Base-by-base conservation (phyloP, 306 rosid species). In the Vigna mungo region DNA sequence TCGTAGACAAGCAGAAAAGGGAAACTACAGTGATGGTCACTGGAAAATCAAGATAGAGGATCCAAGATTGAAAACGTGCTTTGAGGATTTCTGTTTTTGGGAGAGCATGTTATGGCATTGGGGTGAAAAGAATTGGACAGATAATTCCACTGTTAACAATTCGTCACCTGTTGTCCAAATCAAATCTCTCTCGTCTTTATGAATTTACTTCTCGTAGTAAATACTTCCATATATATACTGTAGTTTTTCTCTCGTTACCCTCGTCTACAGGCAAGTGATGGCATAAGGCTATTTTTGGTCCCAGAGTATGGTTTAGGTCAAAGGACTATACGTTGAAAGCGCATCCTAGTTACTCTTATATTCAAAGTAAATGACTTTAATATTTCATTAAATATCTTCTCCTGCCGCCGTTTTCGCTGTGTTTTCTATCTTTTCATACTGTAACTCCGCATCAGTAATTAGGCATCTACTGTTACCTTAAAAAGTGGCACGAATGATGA, bases 81-180 rank as follows among this genome's bases (percentile, higher is more conserved):
- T 81, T 27, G 93, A 90, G 88, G 86, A 87, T 30, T 91, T 91
- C 83, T 91, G 98, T 85, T 90, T 84, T 87, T 90, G 94, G 96
- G 94, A 90, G 85, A 88, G 88, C 84, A 90, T 93, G 96, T 69
- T 90, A 81, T 81, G 94, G 96, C 97, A 93, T 69, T 87, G 90
- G 90, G 93, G 93, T 62, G 95, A 92, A 36, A 88, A 85, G 80
- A 92, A 88, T 82, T 92, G 94, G 95, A 88, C 93, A 48, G 89
- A 88, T 59, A 88, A 92, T 79, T 80, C 90, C 71, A 84, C 86
- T 48, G 80, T 54, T 83, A 56, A 72, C 75, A 82, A 81, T 51
- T 51, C 84, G 18, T 62, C 83, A 61, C 81, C 85, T 27, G 71
- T 77, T 51, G 43, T 81, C 27, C 71, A 79, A 56, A 85, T 84